phyloP scores from a whole-genome alignment of 495 filamentous ascomycete genomes.

The Tuber calosporum region DNA sequence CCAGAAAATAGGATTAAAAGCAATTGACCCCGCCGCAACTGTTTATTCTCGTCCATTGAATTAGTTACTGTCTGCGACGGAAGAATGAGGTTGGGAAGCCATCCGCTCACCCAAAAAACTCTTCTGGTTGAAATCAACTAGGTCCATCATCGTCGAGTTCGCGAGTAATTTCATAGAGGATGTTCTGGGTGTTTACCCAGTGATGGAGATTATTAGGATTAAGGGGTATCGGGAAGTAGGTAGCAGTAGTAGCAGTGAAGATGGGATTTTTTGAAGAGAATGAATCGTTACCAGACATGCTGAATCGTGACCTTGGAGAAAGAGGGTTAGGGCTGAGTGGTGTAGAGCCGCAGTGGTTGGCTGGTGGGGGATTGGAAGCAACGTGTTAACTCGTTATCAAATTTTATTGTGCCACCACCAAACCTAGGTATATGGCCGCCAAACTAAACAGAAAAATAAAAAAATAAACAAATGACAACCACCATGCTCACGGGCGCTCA shows the following conservation, averaged over 20 bases:
- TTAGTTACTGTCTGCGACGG: not conserved
- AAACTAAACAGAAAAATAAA: no score
- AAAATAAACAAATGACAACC: no score
- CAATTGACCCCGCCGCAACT: constrained; percentile 63
- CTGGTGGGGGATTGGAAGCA: not conserved
- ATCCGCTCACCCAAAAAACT: constrained; percentile 55
- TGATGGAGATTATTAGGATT: not conserved
- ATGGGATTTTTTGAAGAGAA: not conserved
- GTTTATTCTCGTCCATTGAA: constrained; percentile 22
- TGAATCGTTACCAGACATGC: not conserved
- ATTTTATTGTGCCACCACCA: no score
- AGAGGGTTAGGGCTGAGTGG: not conserved
- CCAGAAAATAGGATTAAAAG: constrained; percentile 74
- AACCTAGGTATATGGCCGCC: no score
- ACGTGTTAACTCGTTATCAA: no score
- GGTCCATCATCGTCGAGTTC: constrained; percentile 41
- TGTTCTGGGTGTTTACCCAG: not conserved
- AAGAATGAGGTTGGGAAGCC: constrained; percentile 10
- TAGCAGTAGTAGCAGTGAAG: not conserved
- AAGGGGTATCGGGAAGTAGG: not conserved
- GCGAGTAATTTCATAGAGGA: constrained; percentile 36
- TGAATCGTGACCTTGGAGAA: not conserved
- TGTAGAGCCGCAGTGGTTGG: not conserved
- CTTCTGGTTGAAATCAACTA: constrained; percentile 58
- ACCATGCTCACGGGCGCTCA: no score